Conservation (phyloP, 1,139 yeast species). For the Yamadazyma membranifaciens region DNA sequence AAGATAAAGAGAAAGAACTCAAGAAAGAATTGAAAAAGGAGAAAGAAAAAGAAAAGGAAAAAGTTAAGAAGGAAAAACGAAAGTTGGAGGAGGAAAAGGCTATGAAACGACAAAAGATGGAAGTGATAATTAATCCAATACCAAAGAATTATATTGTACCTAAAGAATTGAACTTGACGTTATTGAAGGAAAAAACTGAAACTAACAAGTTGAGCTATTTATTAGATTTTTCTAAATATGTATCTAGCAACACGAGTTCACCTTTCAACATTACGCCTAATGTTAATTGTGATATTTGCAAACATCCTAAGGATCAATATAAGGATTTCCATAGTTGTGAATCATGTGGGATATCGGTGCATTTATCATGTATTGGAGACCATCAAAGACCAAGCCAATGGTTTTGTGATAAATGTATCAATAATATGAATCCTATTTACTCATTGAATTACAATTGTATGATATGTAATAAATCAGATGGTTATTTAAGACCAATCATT, state of each 20-base stretch:
- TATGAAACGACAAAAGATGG: constrained; percentile 5
- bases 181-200: not conserved
- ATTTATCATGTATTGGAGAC: constrained; percentile 67
- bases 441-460: constrained; percentile 64
- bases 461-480: constrained; percentile 64
- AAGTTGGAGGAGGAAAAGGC: constrained; percentile 5
- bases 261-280: not conserved
- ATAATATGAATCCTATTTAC: constrained; percentile 60
- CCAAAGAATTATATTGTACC: constrained; percentile 21
- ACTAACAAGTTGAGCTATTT: constrained; percentile 19
- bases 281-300: constrained; percentile 5
- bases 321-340: constrained; percentile 53
- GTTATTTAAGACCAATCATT: constrained; percentile 68
- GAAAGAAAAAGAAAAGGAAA: constrained; percentile 4
- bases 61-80: constrained; percentile 6
- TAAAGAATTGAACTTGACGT: constrained; percentile 11
- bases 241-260: constrained; percentile 9
- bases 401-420: constrained; percentile 83
- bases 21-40: not conserved
- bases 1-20: not conserved
- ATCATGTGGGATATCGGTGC: constrained; percentile 72
- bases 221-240: constrained; percentile 10
- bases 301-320: not conserved
- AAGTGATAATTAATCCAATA: constrained; percentile 17
- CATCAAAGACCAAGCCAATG: constrained; percentile 45